Evolutionary conservation across 2,329 filamentous ascomycete genomes (phyloP).

Genomic region (Fusarium drepaniforme): DNA sequence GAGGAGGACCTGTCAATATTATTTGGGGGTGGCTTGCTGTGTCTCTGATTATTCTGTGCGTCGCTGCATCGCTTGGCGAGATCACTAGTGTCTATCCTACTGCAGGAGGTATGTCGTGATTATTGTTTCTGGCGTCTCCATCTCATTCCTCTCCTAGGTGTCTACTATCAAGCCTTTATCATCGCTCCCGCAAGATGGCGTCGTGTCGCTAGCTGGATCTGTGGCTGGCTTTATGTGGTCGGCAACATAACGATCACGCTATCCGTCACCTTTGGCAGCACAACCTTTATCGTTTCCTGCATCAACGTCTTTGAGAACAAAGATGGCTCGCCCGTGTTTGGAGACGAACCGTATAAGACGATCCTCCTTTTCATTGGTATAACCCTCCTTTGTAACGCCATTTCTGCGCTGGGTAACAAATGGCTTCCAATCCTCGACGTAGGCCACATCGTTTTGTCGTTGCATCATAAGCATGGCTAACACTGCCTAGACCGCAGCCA

Average conservation of each 20-base stretch:
- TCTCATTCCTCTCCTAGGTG: constrained; percentile 46
- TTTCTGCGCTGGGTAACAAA: constrained; percentile 75
- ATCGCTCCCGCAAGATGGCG: constrained; percentile 73
- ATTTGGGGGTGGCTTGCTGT: constrained; percentile 25
- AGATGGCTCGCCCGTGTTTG: constrained; percentile 61
- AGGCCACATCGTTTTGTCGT: neutral
- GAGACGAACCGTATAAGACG: constrained; percentile 66
- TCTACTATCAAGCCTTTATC: constrained; percentile 85
- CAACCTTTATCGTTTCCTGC: constrained; percentile 74
- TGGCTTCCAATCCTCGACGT: constrained; percentile 76
- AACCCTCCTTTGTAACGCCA: constrained; percentile 72
- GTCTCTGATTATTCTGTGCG: constrained; percentile 18
- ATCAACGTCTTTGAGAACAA: constrained; percentile 68
- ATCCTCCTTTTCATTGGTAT: constrained; percentile 77
- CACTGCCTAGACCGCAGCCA: constrained; percentile 71
- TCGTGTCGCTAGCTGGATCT: constrained; percentile 75
- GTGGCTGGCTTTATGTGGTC: constrained; percentile 73
- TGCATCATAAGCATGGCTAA: neutral
- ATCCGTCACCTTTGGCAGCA: constrained; percentile 76
- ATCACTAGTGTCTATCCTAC: constrained; percentile 23
- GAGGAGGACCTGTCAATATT: constrained; percentile 17
- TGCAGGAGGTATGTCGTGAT: constrained; percentile 6
- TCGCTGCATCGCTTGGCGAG: constrained; percentile 22
- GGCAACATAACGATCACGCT: constrained; percentile 79
- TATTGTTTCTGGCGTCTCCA: too few relatives aligned